Evolutionary conservation across 1,139 yeast genomes (phyloP), one percentile per base, ranked within the genome.

Genomic region (Candida mesenterica): DNA sequence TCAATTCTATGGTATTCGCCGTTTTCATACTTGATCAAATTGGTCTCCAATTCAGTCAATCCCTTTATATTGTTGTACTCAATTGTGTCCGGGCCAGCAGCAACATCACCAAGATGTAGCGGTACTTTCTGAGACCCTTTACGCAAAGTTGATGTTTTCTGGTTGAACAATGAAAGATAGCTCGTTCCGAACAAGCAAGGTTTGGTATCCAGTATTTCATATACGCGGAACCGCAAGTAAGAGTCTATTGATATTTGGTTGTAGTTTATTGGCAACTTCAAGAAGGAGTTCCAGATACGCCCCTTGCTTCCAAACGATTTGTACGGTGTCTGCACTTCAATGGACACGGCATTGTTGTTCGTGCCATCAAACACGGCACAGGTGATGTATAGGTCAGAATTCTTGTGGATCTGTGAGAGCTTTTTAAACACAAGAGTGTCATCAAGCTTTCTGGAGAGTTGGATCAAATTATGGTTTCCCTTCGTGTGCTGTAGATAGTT

Each of bases 201-300:
- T 13, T 65, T 58, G 2, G 77, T 69, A 5, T 82, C 79, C 14
- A 70, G 77, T 48, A 70, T 76, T 50, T 83, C 95, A 76, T 77
- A 83, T 9, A 83, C 52, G n/a, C 75, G 68, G 26, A 92, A 68
- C 39, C 75, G 73, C 20, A 90, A 56, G 45, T 71, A 75, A 3
- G 92, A 60, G 30, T 77, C 75, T 20, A 77, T 54, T 4, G 88
- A 80, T 13, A 92, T 57, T 48, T 88, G 94, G 38, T 76, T 74
- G 47, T 84, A 79, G 40, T 72, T 69, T 5, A 89, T 72, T 0
- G 97, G 92, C 32, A 92, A 58, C 32, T 75, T 70, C 20, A 88
- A 58, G 81, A 85, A 79, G 45, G 78, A 78, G 44, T 68, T 59
- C 76, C 76, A 70, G 22, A 53, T 53, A 37, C 75, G 43, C 38